phyloP scores from a whole-genome alignment of 192 early-diverging fungal species.

The Gryganskiella cystojenkinii region DNA sequence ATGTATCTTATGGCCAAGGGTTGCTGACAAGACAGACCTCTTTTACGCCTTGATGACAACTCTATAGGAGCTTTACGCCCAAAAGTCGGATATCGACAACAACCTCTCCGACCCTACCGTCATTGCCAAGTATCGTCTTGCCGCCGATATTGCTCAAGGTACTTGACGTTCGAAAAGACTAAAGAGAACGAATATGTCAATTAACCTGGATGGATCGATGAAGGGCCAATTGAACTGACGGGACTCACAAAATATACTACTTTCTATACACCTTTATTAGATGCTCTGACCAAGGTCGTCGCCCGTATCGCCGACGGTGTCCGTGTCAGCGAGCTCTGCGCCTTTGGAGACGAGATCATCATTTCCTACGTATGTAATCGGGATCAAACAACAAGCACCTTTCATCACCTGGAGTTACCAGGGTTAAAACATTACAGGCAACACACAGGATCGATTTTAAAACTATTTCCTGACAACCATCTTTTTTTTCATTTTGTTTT shows the following conservation, averaged over 20 bases:
- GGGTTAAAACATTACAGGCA: too few species aligned
- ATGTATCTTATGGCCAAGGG: background rate
- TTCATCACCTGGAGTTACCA: too few species aligned
- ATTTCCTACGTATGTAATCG: constrained; percentile 62
- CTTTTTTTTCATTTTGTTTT: constrained; percentile 2
- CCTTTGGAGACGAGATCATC: constrained; percentile 74
- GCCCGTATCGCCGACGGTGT: constrained; percentile 67
- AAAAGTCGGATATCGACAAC: constrained; percentile 72
- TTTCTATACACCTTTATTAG: constrained; percentile 26
- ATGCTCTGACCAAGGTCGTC: constrained; percentile 65
- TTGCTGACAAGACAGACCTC: too few species aligned
- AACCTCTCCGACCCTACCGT: constrained; percentile 69
- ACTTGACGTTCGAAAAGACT: too few species aligned
- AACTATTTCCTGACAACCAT: too few species aligned
- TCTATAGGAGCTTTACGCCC: constrained; percentile 47
- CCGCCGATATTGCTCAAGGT: constrained; percentile 84
- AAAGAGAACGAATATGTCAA: too few species aligned
- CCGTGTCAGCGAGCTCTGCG: constrained; percentile 71
- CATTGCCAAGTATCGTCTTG: constrained; percentile 79
- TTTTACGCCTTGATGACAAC: background rate
- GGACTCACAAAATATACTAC: too few species aligned
- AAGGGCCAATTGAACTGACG: too few species aligned
- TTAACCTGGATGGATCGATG: too few species aligned
- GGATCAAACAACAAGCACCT: background rate
- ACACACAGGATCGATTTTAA: too few species aligned